Percentiles rank a stretch among this genome's conserved stretches.
Evolutionary conservation across 352 stramenopile genomes (phyloP).

Genomic region (Detonula confervacea): DNA sequence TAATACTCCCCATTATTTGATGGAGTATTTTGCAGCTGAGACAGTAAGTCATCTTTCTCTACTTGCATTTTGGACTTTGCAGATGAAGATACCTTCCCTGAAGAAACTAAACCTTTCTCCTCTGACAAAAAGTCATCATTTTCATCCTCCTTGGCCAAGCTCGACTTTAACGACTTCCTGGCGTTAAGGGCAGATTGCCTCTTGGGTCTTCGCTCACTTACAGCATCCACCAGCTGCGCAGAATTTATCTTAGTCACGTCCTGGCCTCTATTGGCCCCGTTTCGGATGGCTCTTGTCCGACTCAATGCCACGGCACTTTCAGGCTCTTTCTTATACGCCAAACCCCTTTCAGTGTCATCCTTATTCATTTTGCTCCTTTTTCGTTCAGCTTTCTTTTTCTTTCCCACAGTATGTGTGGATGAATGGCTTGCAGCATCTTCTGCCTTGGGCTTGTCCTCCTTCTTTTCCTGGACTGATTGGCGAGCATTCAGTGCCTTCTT

Average conservation of each 20-base stretch:
- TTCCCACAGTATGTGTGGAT: background rate
- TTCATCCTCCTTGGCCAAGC: background rate
- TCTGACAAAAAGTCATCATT: background rate
- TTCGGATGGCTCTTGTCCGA: background rate
- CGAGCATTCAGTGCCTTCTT: background rate
- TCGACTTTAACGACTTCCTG: background rate
- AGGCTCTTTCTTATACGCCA: background rate
- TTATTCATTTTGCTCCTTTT: background rate
- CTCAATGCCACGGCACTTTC: background rate
- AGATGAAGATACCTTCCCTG: no score
- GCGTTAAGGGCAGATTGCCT: background rate
- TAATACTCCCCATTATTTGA: conserved; percentile 44
- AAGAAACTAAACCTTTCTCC: background rate
- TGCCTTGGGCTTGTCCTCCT: background rate
- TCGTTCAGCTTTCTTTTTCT: background rate
- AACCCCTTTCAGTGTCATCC: background rate
- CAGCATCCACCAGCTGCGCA: background rate
- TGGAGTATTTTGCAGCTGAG: background rate
- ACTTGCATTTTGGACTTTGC: no score
- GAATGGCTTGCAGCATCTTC: background rate
- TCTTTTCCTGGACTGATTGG: background rate
- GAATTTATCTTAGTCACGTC: background rate
- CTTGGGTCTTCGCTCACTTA: background rate
- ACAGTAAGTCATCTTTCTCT: background rate
- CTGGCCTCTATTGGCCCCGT: background rate